Evolutionary conservation across 2,329 filamentous ascomycete species (phyloP).

Genomic region (Aspergillus pseudoterreus): DNA sequence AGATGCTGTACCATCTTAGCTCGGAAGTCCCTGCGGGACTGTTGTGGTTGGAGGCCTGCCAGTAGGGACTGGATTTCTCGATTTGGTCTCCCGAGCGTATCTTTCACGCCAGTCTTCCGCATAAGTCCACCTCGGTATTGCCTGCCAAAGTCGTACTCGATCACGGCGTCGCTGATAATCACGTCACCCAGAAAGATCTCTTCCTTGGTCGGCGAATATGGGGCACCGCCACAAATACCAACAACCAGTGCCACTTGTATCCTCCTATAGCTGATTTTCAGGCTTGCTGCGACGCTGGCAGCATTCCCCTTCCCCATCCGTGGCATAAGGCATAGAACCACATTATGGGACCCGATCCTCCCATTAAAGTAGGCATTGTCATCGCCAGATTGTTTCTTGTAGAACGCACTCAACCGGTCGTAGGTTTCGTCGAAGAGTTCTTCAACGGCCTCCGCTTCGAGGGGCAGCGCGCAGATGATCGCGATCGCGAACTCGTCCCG

Average conservation of each 20-base stretch:
- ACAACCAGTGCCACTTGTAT: conserved; percentile 4
- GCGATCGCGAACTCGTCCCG: conserved; percentile 3
- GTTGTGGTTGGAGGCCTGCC: not conserved
- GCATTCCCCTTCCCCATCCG: conserved; percentile 7
- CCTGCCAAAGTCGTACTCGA: conserved; percentile 27
- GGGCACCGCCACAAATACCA: conserved; percentile 6
- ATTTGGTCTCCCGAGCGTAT: conserved; percentile 1
- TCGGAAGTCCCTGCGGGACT: not conserved
- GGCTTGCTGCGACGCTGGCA: conserved; percentile 4
- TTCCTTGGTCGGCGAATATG: not conserved
- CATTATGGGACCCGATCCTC: conserved; percentile 6
- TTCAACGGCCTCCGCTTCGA: not conserved
- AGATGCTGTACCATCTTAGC: conserved; percentile 2
- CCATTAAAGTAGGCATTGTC: conserved; percentile 7
- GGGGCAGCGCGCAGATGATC: not conserved
- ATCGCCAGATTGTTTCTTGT: conserved; percentile 1
- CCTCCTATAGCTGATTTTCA: conserved; percentile 1
- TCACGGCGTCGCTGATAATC: conserved; percentile 22
- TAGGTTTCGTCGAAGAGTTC: conserved; percentile 4
- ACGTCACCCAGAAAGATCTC: conserved; percentile 29
- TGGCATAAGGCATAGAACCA: conserved; percentile 9
- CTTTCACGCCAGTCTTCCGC: conserved; percentile 7
- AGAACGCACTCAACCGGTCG: not conserved
- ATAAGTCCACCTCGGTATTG: conserved; percentile 19
- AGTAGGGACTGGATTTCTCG: conserved; percentile 6